Evolutionary conservation across 768 basidiomycete species (phyloP).

Genomic region (Cystofilobasidium macerans): DNA sequence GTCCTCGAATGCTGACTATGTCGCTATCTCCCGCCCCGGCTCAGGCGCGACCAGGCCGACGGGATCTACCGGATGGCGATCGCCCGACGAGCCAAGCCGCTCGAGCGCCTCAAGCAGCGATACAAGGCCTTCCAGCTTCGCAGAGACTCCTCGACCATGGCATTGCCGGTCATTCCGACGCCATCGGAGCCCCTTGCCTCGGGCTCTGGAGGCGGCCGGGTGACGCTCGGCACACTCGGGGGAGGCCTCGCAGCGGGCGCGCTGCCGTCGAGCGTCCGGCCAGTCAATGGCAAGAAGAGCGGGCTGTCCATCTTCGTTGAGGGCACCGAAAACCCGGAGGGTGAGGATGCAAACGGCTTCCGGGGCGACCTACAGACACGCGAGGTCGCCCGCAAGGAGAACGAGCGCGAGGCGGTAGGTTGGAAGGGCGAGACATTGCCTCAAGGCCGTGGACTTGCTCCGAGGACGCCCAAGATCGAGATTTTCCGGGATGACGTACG

Average conservation of each 20-base stretch:
- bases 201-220: not conserved
- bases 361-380: slow-evolving; percentile 41
- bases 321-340: slow-evolving; percentile 13
- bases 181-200: slow-evolving; percentile 29
- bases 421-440: slow-evolving; percentile 42
- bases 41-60: slow-evolving; percentile 66
- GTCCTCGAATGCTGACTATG: not conserved
- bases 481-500: slow-evolving; percentile 43
- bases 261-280: slow-evolving; percentile 12
- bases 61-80: slow-evolving; percentile 72
- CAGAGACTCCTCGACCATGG: slow-evolving; percentile 45
- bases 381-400: slow-evolving; percentile 42
- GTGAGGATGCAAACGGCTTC: slow-evolving; percentile 13
- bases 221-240: slow-evolving; percentile 12
- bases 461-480: slow-evolving; percentile 40
- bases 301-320: slow-evolving; percentile 38
- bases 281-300: slow-evolving; percentile 32
- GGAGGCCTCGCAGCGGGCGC: not conserved
- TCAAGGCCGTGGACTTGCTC: slow-evolving; percentile 33
- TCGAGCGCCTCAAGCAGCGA: slow-evolving; percentile 68
- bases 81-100: slow-evolving; percentile 63
- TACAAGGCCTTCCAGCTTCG: slow-evolving; percentile 64
- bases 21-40: not conserved
- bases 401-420: slow-evolving; percentile 38
- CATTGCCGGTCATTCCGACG: slow-evolving; percentile 40